Base-by-base conservation (phyloP, 2,329 filamentous ascomycete genomes). In the Fusarium subglutinans region DNA sequence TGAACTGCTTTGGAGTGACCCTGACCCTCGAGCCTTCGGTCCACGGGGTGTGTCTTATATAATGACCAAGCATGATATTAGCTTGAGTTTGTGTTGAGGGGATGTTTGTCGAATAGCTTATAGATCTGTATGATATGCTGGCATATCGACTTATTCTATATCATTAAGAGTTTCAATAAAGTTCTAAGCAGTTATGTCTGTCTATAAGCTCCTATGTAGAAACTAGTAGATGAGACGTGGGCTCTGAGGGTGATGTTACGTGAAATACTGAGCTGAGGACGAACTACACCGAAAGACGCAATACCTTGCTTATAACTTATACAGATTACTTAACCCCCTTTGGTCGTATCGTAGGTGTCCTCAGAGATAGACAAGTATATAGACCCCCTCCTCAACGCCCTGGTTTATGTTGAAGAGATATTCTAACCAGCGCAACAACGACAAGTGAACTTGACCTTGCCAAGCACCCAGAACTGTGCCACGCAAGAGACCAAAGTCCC, bases 1-100 rank as follows among this genome's bases (percentile, higher is more conserved):
- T 3, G 54, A 67, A 1, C 20, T 68, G 2, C 33, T 68, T 3
- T 68, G 65, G 65, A 40, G 41, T 1, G 63, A 68, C 8, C 47
- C 65, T 1, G 65, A 68, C 17, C 47, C 65, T 9, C 45, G 24
- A 24, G 63, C 47, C 1, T 67, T 68, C 4, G 65, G 65, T 2
- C 65, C 65, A 5, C 13, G 65, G 8, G 65, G 65, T 0, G 18
- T 68, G 4, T 54, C 65, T 3, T 68, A 62, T 15, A n/a, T 68
- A 13, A 68, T 61, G 47, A 61, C 54, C 8, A 68, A 68, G 15
- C 65, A 68, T 11, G 54, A 68, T 17, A 48, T 68, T 8, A 68
- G 54, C 12, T 48, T 68, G 33, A 57, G 65, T 6, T 6, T 68
- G 2, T 60, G 63, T 3, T 68, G 11, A 50, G 22, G 14, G 10